phyloP scores from a whole-genome alignment of 2,329 filamentous ascomycete species.

The Rutstroemia sp. region DNA sequence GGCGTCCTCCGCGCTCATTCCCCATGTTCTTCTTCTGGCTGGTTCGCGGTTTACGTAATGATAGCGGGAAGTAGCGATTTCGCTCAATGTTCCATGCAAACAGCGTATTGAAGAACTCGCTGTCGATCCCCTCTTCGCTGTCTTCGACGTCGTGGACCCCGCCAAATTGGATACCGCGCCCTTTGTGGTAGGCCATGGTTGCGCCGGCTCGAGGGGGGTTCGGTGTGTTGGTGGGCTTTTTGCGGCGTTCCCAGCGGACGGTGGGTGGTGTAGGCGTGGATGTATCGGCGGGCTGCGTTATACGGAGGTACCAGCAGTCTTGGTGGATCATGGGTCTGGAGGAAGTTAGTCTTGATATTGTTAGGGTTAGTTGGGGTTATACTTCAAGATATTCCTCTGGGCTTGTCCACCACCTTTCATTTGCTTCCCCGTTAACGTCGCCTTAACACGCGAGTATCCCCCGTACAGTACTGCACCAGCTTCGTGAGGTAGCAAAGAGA shows the following conservation, averaged over 20 bases:
- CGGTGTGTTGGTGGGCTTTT: slow-evolving; percentile 84
- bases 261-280: slow-evolving; percentile 57
- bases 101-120: slow-evolving; percentile 89
- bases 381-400: slow-evolving; percentile 65
- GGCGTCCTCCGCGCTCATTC: slow-evolving; percentile 51
- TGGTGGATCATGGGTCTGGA: slow-evolving; percentile 74
- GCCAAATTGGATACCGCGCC: slow-evolving; percentile 85
- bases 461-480: slow-evolving; percentile 84
- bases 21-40: slow-evolving; percentile 53
- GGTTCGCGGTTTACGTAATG: slow-evolving; percentile 64
- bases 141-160: slow-evolving; percentile 91
- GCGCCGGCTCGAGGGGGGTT: slow-evolving; percentile 77
- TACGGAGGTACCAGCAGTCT: slow-evolving; percentile 87
- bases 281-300: slow-evolving; percentile 67
- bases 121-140: slow-evolving; percentile 91
- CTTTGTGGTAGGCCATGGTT: slow-evolving; percentile 92
- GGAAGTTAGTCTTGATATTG: neutral
- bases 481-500: slow-evolving; percentile 86
- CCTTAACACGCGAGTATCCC: slow-evolving; percentile 87
- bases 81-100: slow-evolving; percentile 93
- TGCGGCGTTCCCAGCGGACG: slow-evolving; percentile 86
- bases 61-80: slow-evolving; percentile 86
- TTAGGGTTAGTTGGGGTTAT: neutral
- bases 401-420: slow-evolving; percentile 50
- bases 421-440: slow-evolving; percentile 55